Conservation (phyloP, 2,329 filamentous ascomycete genomes). For the Fusarium foetens region DNA sequence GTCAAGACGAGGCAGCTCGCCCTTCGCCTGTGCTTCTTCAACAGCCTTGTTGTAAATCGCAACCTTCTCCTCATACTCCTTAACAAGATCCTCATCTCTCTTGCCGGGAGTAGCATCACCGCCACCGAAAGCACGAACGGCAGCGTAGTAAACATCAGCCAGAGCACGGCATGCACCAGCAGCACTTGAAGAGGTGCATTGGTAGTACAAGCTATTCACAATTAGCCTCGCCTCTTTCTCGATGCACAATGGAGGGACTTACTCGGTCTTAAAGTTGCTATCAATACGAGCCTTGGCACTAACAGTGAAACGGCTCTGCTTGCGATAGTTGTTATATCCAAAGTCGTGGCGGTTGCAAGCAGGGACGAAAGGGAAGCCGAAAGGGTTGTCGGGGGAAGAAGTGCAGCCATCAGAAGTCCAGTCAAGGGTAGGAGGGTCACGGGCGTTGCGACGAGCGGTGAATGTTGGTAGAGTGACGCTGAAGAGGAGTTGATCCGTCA, state of each 20-base stretch:
- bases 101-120: constrained; percentile 45
- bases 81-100: constrained; percentile 41
- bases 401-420: constrained; percentile 58
- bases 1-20: constrained; percentile 42
- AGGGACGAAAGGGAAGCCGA: constrained; percentile 55
- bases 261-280: constrained; percentile 60
- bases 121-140: constrained; percentile 52
- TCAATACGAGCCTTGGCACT: constrained; percentile 58
- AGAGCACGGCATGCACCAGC: constrained; percentile 47
- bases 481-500: constrained; percentile 62
- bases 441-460: constrained; percentile 51
- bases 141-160: constrained; percentile 55
- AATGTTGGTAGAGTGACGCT: constrained; percentile 55
- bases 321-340: constrained; percentile 64
- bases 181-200: constrained; percentile 45
- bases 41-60: constrained; percentile 50
- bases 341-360: constrained; percentile 67
- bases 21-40: constrained; percentile 49
- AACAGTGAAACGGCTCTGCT: constrained; percentile 58
- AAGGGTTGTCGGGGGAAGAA: constrained; percentile 55
- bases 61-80: constrained; percentile 50
- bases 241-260: background rate
- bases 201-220: constrained; percentile 48
- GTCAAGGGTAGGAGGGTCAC: constrained; percentile 52
- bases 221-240: background rate